These are phyloP conservation scores for Rhododendron henanense DNA, from an alignment of 148 eudicot species.

Conservation along the genomic window DNA sequence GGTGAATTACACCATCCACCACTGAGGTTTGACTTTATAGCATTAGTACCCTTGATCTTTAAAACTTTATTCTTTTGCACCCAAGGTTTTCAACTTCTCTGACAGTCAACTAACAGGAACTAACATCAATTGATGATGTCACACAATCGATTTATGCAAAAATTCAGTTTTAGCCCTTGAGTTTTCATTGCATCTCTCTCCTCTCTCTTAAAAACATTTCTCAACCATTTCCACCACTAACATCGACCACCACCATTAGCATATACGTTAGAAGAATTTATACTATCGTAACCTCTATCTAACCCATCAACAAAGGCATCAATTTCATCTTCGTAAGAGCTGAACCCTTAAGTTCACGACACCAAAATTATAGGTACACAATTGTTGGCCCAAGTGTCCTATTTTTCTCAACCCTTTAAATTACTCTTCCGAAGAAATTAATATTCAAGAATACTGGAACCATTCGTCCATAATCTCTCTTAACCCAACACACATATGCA, in stretches of 20 bases:
- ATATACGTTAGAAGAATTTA: not conserved
- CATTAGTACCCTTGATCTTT: not conserved
- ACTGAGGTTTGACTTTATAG: not conserved
- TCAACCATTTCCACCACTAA: not conserved
- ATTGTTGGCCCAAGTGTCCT: not conserved
- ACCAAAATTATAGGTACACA: not conserved
- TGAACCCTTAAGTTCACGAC: not conserved
- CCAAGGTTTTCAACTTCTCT: not conserved
- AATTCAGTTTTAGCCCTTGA: not conserved
- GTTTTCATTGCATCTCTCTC: not conserved
- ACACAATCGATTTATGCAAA: not conserved
- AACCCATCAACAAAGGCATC: not conserved
- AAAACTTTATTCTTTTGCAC: not conserved
- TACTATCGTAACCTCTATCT: not conserved
- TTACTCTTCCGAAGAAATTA: not conserved
- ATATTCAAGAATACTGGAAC: not conserved
- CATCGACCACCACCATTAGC: not conserved
- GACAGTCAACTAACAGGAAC: not conserved
- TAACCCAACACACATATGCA: not conserved
- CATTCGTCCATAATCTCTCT: not conserved
- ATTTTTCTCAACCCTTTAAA: not conserved
- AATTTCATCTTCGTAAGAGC: not conserved
- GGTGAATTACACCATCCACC: not conserved
- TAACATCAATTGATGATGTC: not conserved
- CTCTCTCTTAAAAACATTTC: not conserved